These are phyloP conservation scores for Sporopachydermia lactativora DNA, from an alignment of 805 yeast genomes.

Conservation along the genomic window DNA sequence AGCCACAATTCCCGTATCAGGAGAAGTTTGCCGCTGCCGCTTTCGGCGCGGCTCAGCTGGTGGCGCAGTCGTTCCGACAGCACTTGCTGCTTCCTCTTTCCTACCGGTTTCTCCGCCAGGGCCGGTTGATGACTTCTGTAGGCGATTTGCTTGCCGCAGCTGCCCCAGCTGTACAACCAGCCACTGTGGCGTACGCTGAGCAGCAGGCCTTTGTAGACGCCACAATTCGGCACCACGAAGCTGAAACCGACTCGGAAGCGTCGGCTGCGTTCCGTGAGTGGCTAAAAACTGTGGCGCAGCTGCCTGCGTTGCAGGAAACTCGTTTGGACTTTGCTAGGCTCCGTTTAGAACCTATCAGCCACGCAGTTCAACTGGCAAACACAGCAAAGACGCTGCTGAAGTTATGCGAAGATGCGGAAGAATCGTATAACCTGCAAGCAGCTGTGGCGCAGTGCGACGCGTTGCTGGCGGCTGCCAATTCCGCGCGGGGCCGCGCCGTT, in stretches of 20 bases:
- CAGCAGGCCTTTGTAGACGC: neutral
- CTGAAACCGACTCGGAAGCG: no score
- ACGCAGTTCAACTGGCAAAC: neutral
- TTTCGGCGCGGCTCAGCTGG: neutral
- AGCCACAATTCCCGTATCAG: neutral
- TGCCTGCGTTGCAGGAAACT: neutral
- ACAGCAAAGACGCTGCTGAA: neutral
- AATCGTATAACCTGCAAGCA: neutral
- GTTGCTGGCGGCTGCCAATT: neutral
- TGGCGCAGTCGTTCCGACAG: neutral
- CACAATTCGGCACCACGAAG: neutral
- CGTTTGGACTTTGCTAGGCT: neutral
- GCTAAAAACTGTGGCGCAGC: neutral
- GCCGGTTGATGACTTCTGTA: neutral
- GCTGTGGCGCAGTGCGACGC: neutral
- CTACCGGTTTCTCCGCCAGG: neutral
- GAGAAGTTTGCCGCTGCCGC: neutral
- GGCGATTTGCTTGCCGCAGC: neutral
- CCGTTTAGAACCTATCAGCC: conserved; percentile 1
- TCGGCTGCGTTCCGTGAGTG: neutral
- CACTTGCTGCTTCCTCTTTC: neutral
- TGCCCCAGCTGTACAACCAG: neutral
- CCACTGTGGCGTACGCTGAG: neutral
- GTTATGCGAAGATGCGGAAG: neutral
- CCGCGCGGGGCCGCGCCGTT: neutral